Percentiles rank a stretch among this genome's conserved stretches.
phyloP scores from a whole-genome alignment of 345 rosid species.

The Anastatica hierochuntica region DNA sequence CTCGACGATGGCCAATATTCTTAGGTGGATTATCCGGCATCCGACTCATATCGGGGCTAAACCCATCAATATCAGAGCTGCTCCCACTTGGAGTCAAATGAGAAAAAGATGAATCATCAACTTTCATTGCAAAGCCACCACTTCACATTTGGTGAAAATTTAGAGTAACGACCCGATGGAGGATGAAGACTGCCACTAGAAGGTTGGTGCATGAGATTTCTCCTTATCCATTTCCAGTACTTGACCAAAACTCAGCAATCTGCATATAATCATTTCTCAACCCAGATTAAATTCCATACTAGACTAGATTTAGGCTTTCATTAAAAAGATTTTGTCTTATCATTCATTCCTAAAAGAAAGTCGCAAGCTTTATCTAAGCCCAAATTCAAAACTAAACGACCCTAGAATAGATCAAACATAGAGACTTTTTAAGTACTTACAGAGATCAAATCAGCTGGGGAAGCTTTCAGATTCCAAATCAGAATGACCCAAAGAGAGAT shows the following conservation, averaged over 20 bases:
- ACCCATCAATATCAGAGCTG: slow-evolving; percentile 35
- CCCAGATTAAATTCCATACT: too few species aligned
- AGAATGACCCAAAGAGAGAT: background rate
- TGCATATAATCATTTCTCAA: background rate
- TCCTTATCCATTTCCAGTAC: slow-evolving; percentile 69
- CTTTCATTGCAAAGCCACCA: slow-evolving; percentile 37
- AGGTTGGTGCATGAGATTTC: slow-evolving; percentile 35
- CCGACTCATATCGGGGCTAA: slow-evolving; percentile 62
- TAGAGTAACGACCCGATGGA: slow-evolving; percentile 40
- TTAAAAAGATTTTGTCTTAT: too few species aligned
- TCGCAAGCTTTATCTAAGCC: too few species aligned
- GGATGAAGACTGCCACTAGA: slow-evolving; percentile 29
- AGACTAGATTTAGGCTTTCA: too few species aligned
- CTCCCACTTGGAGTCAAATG: slow-evolving; percentile 31
- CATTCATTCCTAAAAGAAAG: too few species aligned
- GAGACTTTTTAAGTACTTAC: too few species aligned
- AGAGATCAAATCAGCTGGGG: background rate
- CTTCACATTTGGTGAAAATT: slow-evolving; percentile 37
- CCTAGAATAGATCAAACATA: background rate
- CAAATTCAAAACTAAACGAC: background rate
- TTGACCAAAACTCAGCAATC: background rate
- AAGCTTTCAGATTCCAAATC: background rate
- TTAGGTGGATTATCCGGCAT: slow-evolving; percentile 77
- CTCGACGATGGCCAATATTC: slow-evolving; percentile 78
- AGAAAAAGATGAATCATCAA: slow-evolving; percentile 44